Evolutionary conservation across 495 filamentous ascomycete genomes (phyloP).

Genomic region (Daldinia vernicosa): DNA sequence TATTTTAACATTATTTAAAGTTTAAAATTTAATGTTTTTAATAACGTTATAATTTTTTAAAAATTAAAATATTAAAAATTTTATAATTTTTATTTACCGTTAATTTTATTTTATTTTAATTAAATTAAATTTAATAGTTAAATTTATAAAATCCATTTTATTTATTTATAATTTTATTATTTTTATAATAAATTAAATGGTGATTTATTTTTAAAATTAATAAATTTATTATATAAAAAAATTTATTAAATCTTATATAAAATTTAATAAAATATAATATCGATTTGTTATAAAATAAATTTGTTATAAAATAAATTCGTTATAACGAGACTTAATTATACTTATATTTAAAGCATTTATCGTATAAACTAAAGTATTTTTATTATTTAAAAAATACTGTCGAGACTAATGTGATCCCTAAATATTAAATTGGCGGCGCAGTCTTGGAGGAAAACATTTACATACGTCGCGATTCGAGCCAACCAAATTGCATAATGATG

Average conservation of each 20-base stretch:
- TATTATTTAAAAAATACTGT: conserved; percentile 4
- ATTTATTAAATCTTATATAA: neutral
- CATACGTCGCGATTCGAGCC: neutral
- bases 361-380: conserved; percentile 2
- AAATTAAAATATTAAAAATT: conserved; percentile 4
- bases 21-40: neutral
- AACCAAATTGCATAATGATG: conserved; percentile 8
- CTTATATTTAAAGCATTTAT: neutral
- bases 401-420: conserved; percentile 9
- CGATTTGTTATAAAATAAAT: too few relatives aligned
- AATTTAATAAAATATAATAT: too few relatives aligned
- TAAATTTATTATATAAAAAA: neutral
- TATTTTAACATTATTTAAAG: neutral
- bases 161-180: neutral
- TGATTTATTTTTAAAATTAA: neutral
- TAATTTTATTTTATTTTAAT: neutral
- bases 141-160: neutral
- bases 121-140: neutral
- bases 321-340: too few relatives aligned
- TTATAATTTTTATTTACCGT: neutral
- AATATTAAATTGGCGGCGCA: conserved; percentile 2
- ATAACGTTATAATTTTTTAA: neutral
- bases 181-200: neutral
- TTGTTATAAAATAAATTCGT: too few relatives aligned
- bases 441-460: neutral